These are phyloP conservation scores for Blastocystis sp. DNA, from an alignment of 352 stramenopile genomes.

Conservation along the genomic window DNA sequence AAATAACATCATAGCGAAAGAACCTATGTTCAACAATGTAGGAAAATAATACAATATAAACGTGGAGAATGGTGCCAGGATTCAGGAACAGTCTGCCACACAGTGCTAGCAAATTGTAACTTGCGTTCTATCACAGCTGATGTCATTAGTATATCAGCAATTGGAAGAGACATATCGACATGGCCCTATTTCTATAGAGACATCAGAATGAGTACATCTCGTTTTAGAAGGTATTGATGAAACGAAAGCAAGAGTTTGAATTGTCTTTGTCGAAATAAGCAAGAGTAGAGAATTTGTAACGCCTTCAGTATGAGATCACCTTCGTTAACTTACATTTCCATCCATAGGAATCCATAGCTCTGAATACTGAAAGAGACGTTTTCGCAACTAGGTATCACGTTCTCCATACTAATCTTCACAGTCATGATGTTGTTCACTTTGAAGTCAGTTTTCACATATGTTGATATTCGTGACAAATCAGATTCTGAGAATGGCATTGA, in stretches of 20 bases:
- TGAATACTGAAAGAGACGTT: conserved; percentile 21
- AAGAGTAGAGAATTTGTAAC: conserved; percentile 47
- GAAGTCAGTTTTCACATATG: conserved; percentile 21
- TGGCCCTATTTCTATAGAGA: not conserved
- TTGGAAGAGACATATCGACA: conserved; percentile 11
- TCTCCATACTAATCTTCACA: not conserved
- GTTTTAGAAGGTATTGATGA: conserved; percentile 51
- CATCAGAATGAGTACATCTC: not conserved
- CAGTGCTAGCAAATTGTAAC: not conserved
- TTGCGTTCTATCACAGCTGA: not conserved
- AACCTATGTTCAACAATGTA: not conserved
- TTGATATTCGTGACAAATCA: conserved; percentile 37
- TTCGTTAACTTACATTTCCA: not conserved
- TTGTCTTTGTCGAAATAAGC: conserved; percentile 25
- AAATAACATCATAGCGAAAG: conserved; percentile 30
- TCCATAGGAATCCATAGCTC: conserved; percentile 45
- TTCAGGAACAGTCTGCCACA: conserved; percentile 41
- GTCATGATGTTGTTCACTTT: conserved; percentile 42
- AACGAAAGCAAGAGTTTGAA: conserved; percentile 40
- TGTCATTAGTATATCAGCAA: conserved; percentile 15
- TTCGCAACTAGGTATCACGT: not conserved
- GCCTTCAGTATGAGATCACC: not conserved
- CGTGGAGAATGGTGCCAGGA: not conserved
- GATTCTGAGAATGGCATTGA: not conserved
- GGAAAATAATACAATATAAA: not conserved